Evolutionary conservation across 768 basidiomycete species (phyloP).

Genomic region (Chalciporus pseudorubinellus): DNA sequence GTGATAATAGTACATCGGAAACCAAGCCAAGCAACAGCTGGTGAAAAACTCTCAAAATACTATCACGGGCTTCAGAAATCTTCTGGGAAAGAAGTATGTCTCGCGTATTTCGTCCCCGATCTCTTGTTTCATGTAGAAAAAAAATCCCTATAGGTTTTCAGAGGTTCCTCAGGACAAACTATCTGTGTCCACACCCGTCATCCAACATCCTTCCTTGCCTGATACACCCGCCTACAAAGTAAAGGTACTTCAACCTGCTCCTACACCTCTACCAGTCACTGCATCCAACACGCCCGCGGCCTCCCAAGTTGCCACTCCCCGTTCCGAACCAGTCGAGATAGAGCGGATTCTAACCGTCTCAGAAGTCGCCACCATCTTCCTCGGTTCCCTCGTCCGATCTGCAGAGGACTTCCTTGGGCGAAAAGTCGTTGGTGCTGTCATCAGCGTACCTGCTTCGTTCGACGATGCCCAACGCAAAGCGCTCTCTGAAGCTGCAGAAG

Average conservation of each 20-base stretch:
- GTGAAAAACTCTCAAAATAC: constrained; percentile 95
- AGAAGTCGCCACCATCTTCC: constrained; percentile 83
- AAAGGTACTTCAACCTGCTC: constrained; percentile 74
- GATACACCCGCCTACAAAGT: constrained; percentile 85
- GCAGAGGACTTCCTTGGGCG: constrained; percentile 90
- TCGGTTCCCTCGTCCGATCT: constrained; percentile 78
- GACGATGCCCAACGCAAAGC: constrained; percentile 64
- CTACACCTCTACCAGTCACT: constrained; percentile 60
- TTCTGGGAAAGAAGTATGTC: constrained; percentile 88
- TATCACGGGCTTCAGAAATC: constrained; percentile 90
- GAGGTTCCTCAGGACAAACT: constrained; percentile 58
- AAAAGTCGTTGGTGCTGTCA: constrained; percentile 74
- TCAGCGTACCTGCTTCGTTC: constrained; percentile 80
- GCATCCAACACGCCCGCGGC: constrained; percentile 59
- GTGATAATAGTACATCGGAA: constrained; percentile 82
- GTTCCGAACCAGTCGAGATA: constrained; percentile 63
- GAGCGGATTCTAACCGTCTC: constrained; percentile 76
- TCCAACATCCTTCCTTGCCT: constrained; percentile 68
- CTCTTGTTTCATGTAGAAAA: not conserved
- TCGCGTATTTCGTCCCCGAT: not conserved
- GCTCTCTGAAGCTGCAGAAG: constrained; percentile 67
- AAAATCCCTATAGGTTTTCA: constrained; percentile 56
- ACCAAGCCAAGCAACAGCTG: constrained; percentile 89
- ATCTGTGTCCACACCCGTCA: constrained; percentile 62
- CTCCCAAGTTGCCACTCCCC: constrained; percentile 67